phyloP scores from a whole-genome alignment of 768 basidiomycete genomes.

The Leccinum variicolor region DNA sequence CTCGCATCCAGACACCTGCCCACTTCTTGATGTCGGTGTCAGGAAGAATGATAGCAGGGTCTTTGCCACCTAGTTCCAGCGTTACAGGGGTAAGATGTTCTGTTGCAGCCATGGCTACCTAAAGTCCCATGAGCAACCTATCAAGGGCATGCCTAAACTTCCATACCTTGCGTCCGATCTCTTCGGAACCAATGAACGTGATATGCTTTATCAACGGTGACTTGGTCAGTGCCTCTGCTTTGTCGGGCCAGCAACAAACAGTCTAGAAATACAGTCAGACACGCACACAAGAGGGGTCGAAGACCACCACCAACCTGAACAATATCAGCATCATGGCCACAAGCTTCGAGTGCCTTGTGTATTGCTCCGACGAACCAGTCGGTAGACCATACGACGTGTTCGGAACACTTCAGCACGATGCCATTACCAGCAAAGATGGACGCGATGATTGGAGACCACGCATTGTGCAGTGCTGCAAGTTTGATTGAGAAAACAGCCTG shows the following conservation, averaged over 20 bases:
- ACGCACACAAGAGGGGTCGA: neutral
- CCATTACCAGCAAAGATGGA: slow-evolving; percentile 88
- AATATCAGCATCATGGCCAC: slow-evolving; percentile 82
- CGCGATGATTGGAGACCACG: slow-evolving; percentile 91
- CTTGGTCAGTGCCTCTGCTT: slow-evolving; percentile 78
- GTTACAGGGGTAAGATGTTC: slow-evolving; percentile 88
- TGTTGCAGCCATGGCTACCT: slow-evolving; percentile 84
- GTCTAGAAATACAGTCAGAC: slow-evolving; percentile 41
- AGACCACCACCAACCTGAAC: slow-evolving; percentile 59
- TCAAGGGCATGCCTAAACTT: slow-evolving; percentile 9
- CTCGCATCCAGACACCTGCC: slow-evolving; percentile 83
- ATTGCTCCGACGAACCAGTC: slow-evolving; percentile 80
- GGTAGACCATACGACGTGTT: slow-evolving; percentile 90
- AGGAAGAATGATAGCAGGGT: slow-evolving; percentile 87
- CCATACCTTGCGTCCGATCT: slow-evolving; percentile 66
- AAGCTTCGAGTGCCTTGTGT: slow-evolving; percentile 68
- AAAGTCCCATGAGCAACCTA: slow-evolving; percentile 6
- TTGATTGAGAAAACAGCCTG: neutral
- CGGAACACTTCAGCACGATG: slow-evolving; percentile 88
- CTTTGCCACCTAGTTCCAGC: slow-evolving; percentile 93
- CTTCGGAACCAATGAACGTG: slow-evolving; percentile 87
- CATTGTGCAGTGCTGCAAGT: slow-evolving; percentile 82
- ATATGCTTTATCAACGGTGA: slow-evolving; percentile 86
- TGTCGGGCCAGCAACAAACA: slow-evolving; percentile 85
- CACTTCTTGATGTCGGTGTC: slow-evolving; percentile 80